Conservation (phyloP, 2,329 filamentous ascomycete genomes). For the Ramularia endophylla region DNA sequence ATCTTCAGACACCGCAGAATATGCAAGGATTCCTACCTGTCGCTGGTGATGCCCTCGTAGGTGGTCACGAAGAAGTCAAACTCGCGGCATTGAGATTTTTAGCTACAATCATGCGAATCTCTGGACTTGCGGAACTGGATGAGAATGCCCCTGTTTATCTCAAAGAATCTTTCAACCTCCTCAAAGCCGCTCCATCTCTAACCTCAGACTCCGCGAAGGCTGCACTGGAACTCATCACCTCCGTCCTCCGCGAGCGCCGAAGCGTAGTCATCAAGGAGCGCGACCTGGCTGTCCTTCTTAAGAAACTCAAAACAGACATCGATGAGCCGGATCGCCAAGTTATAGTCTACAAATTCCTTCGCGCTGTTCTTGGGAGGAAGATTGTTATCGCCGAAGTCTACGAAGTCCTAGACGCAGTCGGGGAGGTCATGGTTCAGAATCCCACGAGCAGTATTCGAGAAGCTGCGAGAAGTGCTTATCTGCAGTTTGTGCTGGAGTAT, state of each 20-base stretch:
- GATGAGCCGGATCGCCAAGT: slow-evolving; percentile 90
- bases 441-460: slow-evolving; percentile 84
- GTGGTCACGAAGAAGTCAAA: slow-evolving; percentile 87
- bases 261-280: slow-evolving; percentile 72
- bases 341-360: slow-evolving; percentile 89
- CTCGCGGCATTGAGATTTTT: slow-evolving; percentile 81
- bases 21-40: slow-evolving; percentile 81
- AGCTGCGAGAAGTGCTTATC: slow-evolving; percentile 79
- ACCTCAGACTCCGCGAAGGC: slow-evolving; percentile 81
- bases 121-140: slow-evolving; percentile 61
- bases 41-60: slow-evolving; percentile 78
- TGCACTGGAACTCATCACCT: slow-evolving; percentile 79
- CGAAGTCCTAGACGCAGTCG: slow-evolving; percentile 82
- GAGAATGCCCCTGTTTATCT: slow-evolving; percentile 71
- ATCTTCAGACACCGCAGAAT: slow-evolving; percentile 71
- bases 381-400: slow-evolving; percentile 84
- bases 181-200: slow-evolving; percentile 71
- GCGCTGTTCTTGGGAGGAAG: slow-evolving; percentile 77
- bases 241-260: slow-evolving; percentile 74
- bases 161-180: slow-evolving; percentile 74
- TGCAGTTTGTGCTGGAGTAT: slow-evolving; percentile 92
- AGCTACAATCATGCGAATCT: slow-evolving; percentile 76
- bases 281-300: slow-evolving; percentile 75
- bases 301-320: slow-evolving; percentile 77
- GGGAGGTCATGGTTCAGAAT: slow-evolving; percentile 92